A percentile compares a stretch with the other conserved stretches of the same genome.
Conservation (phyloP, 148 eudicot genomes). For the Selenicereus undatus region DNA sequence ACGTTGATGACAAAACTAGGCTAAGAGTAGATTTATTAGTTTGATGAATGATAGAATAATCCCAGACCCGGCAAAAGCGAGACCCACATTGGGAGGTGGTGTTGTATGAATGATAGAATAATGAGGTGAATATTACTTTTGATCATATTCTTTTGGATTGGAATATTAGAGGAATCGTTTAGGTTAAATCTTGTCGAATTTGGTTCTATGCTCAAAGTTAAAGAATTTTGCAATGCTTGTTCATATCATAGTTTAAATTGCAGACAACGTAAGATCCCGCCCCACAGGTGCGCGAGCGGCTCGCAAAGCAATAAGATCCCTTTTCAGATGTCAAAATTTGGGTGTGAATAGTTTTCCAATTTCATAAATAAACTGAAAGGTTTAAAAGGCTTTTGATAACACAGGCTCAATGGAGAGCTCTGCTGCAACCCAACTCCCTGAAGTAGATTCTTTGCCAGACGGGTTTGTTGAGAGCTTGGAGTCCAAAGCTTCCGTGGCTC, state of each 20-base stretch:
- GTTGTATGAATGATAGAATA: not conserved
- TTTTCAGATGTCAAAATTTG: not conserved
- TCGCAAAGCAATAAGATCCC: too few species aligned
- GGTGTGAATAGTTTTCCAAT: not conserved
- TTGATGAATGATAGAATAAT: not conserved
- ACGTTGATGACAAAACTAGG: not conserved
- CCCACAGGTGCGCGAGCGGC: too few species aligned
- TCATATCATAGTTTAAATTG: not conserved
- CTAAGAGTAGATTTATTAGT: not conserved
- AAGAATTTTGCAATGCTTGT: not conserved
- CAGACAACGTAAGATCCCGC: too few species aligned
- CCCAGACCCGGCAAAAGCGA: too few species aligned
- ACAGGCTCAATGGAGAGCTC: conserved; percentile 52
- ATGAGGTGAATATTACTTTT: not conserved
- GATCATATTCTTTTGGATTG: not conserved
- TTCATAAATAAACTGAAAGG: not conserved
- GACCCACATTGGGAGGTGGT: too few species aligned
- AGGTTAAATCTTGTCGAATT: not conserved
- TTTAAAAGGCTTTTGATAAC: not conserved
- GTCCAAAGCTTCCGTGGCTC: conserved; percentile 38
- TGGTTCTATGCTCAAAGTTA: not conserved
- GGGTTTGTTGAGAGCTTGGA: conserved; percentile 77
- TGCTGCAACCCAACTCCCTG: conserved; percentile 63
- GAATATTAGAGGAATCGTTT: not conserved
- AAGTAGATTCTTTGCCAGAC: conserved; percentile 81